Evolutionary conservation across 2,329 filamentous ascomycete genomes (phyloP).

Genomic region (Pseudogymnoascus sp.): DNA sequence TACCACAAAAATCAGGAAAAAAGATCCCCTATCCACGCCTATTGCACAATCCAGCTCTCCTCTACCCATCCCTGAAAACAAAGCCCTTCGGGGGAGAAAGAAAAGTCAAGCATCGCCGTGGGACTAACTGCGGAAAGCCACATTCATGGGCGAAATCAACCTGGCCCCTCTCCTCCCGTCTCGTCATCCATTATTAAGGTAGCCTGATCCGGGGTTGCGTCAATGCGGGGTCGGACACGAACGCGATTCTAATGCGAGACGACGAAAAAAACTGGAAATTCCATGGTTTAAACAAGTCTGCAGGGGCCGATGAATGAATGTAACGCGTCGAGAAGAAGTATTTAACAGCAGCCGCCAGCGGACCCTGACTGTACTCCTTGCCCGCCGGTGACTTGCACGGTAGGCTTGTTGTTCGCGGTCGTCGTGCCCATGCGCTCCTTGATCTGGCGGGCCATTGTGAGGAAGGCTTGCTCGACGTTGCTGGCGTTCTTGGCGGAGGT

Average conservation of each 20-base stretch:
- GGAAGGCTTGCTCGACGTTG: conserved; percentile 98
- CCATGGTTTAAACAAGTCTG: neutral
- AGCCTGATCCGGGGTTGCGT: conserved; percentile 6
- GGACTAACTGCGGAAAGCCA: neutral
- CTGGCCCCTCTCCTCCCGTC: neutral
- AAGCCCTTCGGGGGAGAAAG: neutral
- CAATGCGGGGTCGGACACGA: conserved; percentile 4
- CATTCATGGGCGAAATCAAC: neutral
- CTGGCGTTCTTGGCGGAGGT: conserved; percentile 99
- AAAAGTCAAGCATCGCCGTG: conserved; percentile 7
- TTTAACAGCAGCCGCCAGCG: conserved; percentile 85
- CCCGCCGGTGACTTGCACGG: conserved; percentile 89
- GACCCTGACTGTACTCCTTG: conserved; percentile 87
- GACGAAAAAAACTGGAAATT: conserved; percentile 8
- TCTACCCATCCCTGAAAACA: conserved; percentile 7
- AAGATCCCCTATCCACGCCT: conserved; percentile 2
- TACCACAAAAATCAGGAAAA: conserved; percentile 9
- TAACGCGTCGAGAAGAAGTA: neutral
- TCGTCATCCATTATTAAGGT: conserved; percentile 9
- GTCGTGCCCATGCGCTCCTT: conserved; percentile 99
- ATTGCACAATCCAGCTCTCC: conserved; percentile 7
- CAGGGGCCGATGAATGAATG: neutral
- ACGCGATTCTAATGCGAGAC: conserved; percentile 9
- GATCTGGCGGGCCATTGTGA: conserved; percentile 99
- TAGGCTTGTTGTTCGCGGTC: conserved; percentile 93